phyloP scores from a whole-genome alignment of 805 yeast genomes.

The Kazachstania martiniae region DNA sequence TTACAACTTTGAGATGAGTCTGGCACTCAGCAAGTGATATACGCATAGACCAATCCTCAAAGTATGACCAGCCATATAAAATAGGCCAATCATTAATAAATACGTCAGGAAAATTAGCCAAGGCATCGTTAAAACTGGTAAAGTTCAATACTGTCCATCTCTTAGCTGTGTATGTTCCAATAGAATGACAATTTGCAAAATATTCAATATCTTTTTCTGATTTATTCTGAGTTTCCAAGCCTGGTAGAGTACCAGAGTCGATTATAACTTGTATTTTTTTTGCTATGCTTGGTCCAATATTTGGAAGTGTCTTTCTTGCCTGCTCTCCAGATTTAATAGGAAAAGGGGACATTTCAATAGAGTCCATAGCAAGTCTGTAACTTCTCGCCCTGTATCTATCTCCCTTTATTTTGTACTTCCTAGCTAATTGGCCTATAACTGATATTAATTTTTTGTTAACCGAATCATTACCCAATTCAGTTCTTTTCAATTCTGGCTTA shows the following conservation, averaged over 20 bases:
- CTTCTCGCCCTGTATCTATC: slow-evolving; percentile 21
- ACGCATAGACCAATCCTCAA: slow-evolving; percentile 22
- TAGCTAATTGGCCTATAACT: slow-evolving; percentile 12
- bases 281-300: slow-evolving; percentile 23
- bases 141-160: slow-evolving; percentile 15
- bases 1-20: slow-evolving; percentile 12
- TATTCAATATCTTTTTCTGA: slow-evolving; percentile 14
- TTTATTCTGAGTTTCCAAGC: slow-evolving; percentile 9
- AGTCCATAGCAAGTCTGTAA: slow-evolving; percentile 18
- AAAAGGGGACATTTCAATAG: slow-evolving; percentile 13
- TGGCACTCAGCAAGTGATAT: slow-evolving; percentile 20
- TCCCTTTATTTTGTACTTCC: slow-evolving; percentile 18
- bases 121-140: slow-evolving; percentile 13
- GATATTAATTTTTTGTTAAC: slow-evolving; percentile 12
- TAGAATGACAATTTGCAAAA: slow-evolving; percentile 21
- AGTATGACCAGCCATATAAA: slow-evolving; percentile 25
- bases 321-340: slow-evolving; percentile 18
- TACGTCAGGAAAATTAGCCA: slow-evolving; percentile 10
- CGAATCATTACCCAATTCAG: background rate
- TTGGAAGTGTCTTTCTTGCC: slow-evolving; percentile 15
- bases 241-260: slow-evolving; percentile 17
- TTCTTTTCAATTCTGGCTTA: too few relatives aligned
- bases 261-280: slow-evolving; percentile 21
- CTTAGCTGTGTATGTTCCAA: slow-evolving; percentile 21
- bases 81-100: slow-evolving; percentile 19